Base-by-base conservation (phyloP, 768 basidiomycete genomes). In the Kwoniella pini region DNA sequence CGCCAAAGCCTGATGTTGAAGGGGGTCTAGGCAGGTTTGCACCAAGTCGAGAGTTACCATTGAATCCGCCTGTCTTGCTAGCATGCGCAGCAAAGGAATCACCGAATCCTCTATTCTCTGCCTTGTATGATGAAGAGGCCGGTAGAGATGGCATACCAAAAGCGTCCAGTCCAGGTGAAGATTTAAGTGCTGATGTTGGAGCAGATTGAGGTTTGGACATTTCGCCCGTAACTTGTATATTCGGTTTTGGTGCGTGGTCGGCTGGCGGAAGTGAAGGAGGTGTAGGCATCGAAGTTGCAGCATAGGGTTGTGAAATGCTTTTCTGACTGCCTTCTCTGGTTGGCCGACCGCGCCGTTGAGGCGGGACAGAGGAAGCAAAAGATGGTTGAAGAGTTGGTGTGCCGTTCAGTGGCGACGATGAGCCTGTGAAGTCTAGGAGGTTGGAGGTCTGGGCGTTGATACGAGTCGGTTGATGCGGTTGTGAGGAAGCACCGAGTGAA, bases 291-390 rank as follows among this genome's bases (percentile, higher is more conserved):
- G 62, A 49, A 17, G 39, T 15, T 40, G 52, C 36, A 42, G 53
- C 6, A 9, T 46, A 21, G 3, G 52, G 12, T 19, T 44, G 61
- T 6, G 59, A 44, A 17, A 67, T 36, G 31, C 57, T 48, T 21
- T 45, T 57, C 39, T 59, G 49, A 43, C 63, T 69, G 1, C 63
- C 50, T 50, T 71, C 72, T 24, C 68, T 51, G 19, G 70, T 70
- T 2, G 77, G 77, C 54, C 77, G 46, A 33, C 77, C 77, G 40
- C 77, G 57, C 9, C 77, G 61, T 48, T 75, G 74, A 10, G 77
- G 77, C 53, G 73, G 73, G 5, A 78, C 65, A 2, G 65, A 59
- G 5, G 68, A 60, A 7, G 68, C 64, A 24, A 76, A 15, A 24
- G 62, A 52, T 1, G 70, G 68, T 49, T 72, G 71, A 22, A 59